Percentiles rank a stretch among this genome's conserved stretches.
Evolutionary conservation across 441 rosid genomes (phyloP).

Genomic region (Aquilaria agallochum): DNA sequence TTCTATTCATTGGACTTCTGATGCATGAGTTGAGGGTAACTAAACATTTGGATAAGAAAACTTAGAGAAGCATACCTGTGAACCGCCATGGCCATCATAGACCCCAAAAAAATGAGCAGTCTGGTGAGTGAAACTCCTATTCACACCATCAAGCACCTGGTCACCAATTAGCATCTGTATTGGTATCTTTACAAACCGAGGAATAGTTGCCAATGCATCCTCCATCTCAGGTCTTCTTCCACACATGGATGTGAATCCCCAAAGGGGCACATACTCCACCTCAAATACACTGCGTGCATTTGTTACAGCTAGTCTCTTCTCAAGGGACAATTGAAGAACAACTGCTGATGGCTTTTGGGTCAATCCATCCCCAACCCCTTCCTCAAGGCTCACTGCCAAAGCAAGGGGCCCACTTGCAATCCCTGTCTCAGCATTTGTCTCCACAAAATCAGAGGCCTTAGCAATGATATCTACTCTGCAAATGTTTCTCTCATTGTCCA

Average conservation of each 20-base stretch:
- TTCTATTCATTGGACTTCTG: not conserved
- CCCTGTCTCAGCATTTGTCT: constrained; percentile 30
- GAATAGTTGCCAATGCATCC: constrained; percentile 67
- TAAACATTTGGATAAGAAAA: constrained; percentile 2
- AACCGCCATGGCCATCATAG: constrained; percentile 96
- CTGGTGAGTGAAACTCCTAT: constrained; percentile 43
- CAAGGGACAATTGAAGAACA: constrained; percentile 38
- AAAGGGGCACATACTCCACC: constrained; percentile 75
- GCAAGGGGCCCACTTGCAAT: constrained; percentile 32
- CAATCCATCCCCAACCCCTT: constrained; percentile 33
- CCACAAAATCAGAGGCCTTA: constrained; percentile 30
- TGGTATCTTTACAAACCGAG: constrained; percentile 59
- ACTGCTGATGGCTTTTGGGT: constrained; percentile 31
- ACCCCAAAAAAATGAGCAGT: constrained; percentile 83
- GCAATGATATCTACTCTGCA: constrained; percentile 34
- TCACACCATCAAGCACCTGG: constrained; percentile 44
- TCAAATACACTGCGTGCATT: constrained; percentile 69
- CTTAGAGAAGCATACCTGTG: constrained; percentile 46
- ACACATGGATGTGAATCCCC: constrained; percentile 72
- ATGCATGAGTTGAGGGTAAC: constrained; percentile 1
- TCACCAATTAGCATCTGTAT: constrained; percentile 66
- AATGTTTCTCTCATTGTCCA: constrained; percentile 35
- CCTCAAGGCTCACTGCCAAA: constrained; percentile 31
- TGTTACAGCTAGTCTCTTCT: constrained; percentile 26
- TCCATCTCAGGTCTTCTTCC: constrained; percentile 98